phyloP scores from a whole-genome alignment of 148 eudicot species.

The Amaranthus palmeri region DNA sequence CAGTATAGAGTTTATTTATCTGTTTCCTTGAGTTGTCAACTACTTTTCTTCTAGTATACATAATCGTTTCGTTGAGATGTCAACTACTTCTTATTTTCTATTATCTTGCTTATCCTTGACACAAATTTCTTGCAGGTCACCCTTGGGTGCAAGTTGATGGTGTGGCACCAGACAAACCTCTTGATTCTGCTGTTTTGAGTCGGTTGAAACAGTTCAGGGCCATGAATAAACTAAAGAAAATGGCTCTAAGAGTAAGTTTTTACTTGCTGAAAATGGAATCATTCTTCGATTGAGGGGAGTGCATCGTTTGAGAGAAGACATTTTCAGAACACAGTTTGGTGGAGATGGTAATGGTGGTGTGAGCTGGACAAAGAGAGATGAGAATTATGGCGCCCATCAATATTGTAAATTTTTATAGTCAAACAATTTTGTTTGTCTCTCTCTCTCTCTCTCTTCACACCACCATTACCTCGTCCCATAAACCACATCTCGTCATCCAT shows the following conservation, averaged over 20 bases:
- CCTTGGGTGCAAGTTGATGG: constrained; percentile 91
- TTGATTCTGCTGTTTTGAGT: constrained; percentile 83
- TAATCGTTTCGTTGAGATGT: neutral
- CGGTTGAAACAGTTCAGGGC: constrained; percentile 85
- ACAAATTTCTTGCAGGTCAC: constrained; percentile 48
- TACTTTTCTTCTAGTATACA: neutral
- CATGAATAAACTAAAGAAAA: constrained; percentile 80
- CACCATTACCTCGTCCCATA: no score
- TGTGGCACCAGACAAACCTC: constrained; percentile 87
- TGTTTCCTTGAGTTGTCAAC: neutral
- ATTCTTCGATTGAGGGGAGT: no score
- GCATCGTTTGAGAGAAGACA: no score
- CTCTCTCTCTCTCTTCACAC: no score
- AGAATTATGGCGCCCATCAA: no score
- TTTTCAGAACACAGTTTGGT: no score
- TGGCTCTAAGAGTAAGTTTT: constrained; percentile 76
- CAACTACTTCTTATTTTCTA: neutral
- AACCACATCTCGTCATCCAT: no score
- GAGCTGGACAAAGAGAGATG: no score
- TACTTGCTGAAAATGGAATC: neutral
- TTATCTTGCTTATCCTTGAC: constrained; percentile 6
- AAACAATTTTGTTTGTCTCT: neutral
- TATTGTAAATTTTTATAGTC: neutral
- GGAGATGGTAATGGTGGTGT: no score
- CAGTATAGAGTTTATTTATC: neutral